Base-by-base conservation (phyloP, 2,329 filamentous ascomycete genomes). In the Claviceps maximensis region DNA sequence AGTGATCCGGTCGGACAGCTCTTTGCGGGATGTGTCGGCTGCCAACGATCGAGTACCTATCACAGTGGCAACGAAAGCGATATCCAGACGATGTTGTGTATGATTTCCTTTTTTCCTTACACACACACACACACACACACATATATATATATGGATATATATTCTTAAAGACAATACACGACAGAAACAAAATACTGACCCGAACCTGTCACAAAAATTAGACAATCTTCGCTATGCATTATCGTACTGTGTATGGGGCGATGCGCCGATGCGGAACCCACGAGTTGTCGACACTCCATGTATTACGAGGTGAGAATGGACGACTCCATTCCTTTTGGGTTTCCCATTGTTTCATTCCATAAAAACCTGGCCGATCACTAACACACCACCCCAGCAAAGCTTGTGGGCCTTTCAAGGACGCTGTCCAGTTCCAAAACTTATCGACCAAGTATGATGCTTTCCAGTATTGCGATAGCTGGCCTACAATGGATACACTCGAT, bases 191-290 rank as follows among this genome's bases (percentile, higher is more conserved):
- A 23, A 17, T 12, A 4, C 21, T 41, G 12, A 31, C 9, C 9
- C 15, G 42, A 51, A 36, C 53, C n/a, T 42, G 17, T 15, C 4
- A 25, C 9, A 40, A 17, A 29, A 10, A 27, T 4, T 41, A 82
- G 79, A 82, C 57, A 83, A 83, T 57, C 57, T 82, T 51, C 72
- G 80, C 60, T 82, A 74, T 59, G 71, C 77, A 6, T 57, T 75
- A 1, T 75, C 75, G 1, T 74, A 74, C 58, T 84, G 81, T 59
- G 58, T 83, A 1, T 83, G 73, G 55, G 75, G 75, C 2, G 12
- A 46, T 3, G 62, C 65, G 6, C 73, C 74, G 4, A 13, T 29
- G 0, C 65, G 69, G 31, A 74, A 77, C 52, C 58, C 68, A 1
- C 57, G 71, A 12, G 61, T 69, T 12, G 63, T 63, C 2, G 65